Evolutionary conservation across 345 rosid species (phyloP).

Genomic region (Hibiscus trionum): DNA sequence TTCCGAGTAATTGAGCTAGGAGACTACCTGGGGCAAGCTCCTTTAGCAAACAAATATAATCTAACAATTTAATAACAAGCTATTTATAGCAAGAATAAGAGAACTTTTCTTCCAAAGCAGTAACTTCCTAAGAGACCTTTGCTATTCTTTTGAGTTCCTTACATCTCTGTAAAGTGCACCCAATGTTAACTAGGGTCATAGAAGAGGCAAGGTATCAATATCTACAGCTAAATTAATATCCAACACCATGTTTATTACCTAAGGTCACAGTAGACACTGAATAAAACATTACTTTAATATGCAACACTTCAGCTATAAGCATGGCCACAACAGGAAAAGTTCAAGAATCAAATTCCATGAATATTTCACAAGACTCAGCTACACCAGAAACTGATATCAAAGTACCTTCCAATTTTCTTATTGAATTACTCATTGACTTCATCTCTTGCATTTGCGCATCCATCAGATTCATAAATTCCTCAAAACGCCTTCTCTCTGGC

Average conservation of each 20-base stretch:
- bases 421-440: constrained; percentile 62
- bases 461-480: constrained; percentile 52
- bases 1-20: not conserved
- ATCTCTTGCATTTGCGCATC: constrained; percentile 78
- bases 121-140: not conserved
- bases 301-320: not conserved
- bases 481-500: constrained; percentile 63
- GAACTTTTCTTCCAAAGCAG: not conserved
- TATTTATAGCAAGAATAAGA: too few relatives aligned
- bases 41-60: not conserved
- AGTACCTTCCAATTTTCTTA: constrained; percentile 67
- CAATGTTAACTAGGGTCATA: too few relatives aligned
- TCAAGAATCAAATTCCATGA: constrained; percentile 1
- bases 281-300: not conserved
- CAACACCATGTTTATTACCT: not conserved
- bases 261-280: not conserved
- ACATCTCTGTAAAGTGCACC: not conserved
- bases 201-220: not conserved
- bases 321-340: not conserved
- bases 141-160: not conserved
- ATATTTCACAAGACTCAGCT: not conserved
- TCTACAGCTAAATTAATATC: not conserved
- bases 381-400: constrained; percentile 5
- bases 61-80: too few relatives aligned
- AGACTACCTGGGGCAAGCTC: not conserved